Evolutionary conservation across 2,329 filamentous ascomycete genomes (phyloP).

Genomic region (Diaporthe capsici): DNA sequence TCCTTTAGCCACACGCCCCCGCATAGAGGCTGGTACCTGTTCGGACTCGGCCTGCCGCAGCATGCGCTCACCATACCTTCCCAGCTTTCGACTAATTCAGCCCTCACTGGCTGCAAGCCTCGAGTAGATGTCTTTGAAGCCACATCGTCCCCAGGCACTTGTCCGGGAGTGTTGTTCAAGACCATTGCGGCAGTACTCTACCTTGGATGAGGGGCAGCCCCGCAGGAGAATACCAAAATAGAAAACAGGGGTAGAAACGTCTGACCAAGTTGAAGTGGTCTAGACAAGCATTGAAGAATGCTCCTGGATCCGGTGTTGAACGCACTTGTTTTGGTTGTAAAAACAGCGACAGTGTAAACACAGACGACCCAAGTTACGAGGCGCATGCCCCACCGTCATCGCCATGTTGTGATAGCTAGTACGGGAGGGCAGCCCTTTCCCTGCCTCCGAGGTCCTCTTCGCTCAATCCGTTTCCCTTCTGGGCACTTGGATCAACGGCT

Average conservation of each 20-base stretch:
- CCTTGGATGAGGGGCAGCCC: not conserved
- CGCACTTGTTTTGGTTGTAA: conserved; percentile 85
- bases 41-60: not conserved
- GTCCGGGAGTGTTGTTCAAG: conserved; percentile 23
- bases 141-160: conserved; percentile 33
- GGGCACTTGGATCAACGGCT: not conserved
- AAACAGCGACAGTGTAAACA: conserved; percentile 82
- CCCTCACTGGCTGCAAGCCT: not conserved
- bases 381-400: conserved; percentile 60
- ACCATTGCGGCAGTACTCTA: conserved; percentile 12
- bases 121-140: not conserved
- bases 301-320: conserved; percentile 83
- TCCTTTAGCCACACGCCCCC: not conserved
- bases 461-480: not conserved
- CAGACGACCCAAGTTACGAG: conserved; percentile 73
- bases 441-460: conserved; percentile 43
- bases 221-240: conserved; percentile 26
- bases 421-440: conserved; percentile 53
- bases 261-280: conserved; percentile 77
- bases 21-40: not conserved
- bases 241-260: conserved; percentile 54
- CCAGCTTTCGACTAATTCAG: not conserved
- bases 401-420: conserved; percentile 82
- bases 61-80: not conserved
- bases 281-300: conserved; percentile 59